A percentile compares a stretch with the other conserved stretches of the same genome.
phyloP scores from a whole-genome alignment of 345 rosid species.

The Camelina sativa region DNA sequence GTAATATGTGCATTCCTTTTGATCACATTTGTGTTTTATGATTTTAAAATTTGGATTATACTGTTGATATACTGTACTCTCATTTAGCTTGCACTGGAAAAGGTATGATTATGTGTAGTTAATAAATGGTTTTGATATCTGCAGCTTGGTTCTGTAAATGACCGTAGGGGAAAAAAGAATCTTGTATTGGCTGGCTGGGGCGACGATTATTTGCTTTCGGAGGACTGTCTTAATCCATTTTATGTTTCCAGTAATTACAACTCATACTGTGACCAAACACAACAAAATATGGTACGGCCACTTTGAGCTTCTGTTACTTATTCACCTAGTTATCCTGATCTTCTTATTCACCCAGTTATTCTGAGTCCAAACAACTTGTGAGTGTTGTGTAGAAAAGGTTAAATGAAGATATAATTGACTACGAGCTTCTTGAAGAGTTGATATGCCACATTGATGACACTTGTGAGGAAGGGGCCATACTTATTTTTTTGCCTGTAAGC shows the following conservation, averaged over 20 bases:
- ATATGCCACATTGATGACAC: constrained; percentile 84
- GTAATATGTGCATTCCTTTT: neutral
- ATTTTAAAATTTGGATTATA: neutral
- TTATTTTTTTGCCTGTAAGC: constrained; percentile 85
- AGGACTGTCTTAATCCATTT: constrained; percentile 69
- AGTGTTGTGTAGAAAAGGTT: constrained; percentile 65
- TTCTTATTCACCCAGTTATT: constrained; percentile 26
- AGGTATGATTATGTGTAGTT: neutral
- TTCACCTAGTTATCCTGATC: constrained; percentile 31
- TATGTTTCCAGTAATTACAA: constrained; percentile 63
- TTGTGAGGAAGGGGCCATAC: constrained; percentile 76
- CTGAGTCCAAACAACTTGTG: constrained; percentile 16
- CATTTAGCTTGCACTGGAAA: neutral
- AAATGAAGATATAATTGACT: constrained; percentile 85
- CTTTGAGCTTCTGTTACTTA: constrained; percentile 28
- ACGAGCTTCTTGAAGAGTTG: constrained; percentile 92
- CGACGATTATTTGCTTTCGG: constrained; percentile 76
- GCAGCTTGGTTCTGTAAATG: constrained; percentile 73
- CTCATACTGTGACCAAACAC: constrained; percentile 70
- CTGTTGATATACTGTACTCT: neutral
- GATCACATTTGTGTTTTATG: neutral
- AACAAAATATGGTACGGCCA: constrained; percentile 68
- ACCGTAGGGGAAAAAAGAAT: constrained; percentile 88
- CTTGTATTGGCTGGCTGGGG: constrained; percentile 95
- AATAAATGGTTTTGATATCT: constrained; percentile 33